These are phyloP conservation scores for Porphyrellus cyaneotinctus DNA, from an alignment of 768 basidiomycete genomes.

Conservation along the genomic window DNA sequence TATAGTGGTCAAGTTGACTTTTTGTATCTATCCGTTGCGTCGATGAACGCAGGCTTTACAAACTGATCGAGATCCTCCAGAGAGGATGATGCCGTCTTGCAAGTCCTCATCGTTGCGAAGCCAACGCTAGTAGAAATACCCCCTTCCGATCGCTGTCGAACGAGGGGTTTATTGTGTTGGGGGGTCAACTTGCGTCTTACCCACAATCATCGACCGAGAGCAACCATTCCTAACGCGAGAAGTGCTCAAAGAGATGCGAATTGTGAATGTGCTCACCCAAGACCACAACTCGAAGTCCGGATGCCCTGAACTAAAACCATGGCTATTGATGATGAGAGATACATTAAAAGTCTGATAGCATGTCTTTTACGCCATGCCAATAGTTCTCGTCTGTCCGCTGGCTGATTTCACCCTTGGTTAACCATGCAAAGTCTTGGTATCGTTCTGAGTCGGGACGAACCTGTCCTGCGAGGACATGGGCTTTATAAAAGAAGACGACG, in stretches of 20 bases:
- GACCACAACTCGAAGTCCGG: not conserved
- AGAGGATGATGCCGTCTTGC: no score
- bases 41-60: no score
- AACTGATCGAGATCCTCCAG: not conserved
- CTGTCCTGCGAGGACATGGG: conserved; percentile 88
- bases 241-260: not conserved
- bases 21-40: no score
- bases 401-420: conserved; percentile 88
- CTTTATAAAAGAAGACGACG: conserved; percentile 87
- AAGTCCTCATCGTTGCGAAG: no score
- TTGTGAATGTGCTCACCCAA: not conserved
- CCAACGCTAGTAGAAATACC: not conserved
- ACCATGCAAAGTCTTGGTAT: conserved; percentile 83
- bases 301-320: not conserved
- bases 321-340: not conserved
- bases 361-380: conserved; percentile 75
- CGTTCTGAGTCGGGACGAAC: conserved; percentile 52
- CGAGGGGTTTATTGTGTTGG: not conserved
- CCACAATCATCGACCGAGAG: not conserved
- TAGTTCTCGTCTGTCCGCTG: conserved; percentile 62
- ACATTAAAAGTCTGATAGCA: conserved; percentile 60
- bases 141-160: not conserved
- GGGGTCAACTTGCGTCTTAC: not conserved
- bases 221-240: not conserved
- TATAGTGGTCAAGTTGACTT: no score